Evolutionary conservation across 176 grass and related monocot species (phyloP), one percentile per base, ranked within the genome.

Genomic region (bread wheat (Triticum aestivum)): DNA sequence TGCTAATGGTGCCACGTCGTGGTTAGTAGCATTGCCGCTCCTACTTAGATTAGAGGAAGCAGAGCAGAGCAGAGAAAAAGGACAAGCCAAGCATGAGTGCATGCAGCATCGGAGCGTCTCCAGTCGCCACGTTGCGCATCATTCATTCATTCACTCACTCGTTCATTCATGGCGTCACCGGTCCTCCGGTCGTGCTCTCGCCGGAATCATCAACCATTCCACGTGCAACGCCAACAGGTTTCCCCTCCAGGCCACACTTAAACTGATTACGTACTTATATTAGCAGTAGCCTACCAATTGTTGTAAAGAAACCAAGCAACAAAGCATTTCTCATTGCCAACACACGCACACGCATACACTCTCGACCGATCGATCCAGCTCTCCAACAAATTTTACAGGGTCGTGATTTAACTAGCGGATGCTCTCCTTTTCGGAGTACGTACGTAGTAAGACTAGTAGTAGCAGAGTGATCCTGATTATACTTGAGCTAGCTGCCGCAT

Each of bases 271-370:
- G 29, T 30, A 27, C 0, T 5, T 27, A 12, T 5, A 11, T 12
- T 41, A 37, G 9, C 35, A 20, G 35, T 72, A 23, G 20, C 37
- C 42, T 2, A 30, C 29, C 29, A 30, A 30, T 30, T 30, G 29
- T 4, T 24, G 2, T 4, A 80, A 45, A 65, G 3, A 41, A 73
- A 12, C 18, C 18, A 90, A 79, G 78, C 66, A 83, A 87, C 80
- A 58, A 59, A 54, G 72, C 79, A 64, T 64, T 83, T 83, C 3
- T 4, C 56, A 68, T 67, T 87, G 66, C 69, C 88, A 65, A 41
- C 30, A 61, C 82, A 34, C 33, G 67, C 78, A 75, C 42, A 58
- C 51, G 45, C 81, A 37, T n/a, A 23, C 21, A 23, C 59, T 11
- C n/a, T 29, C 35, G 18, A 9, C 26, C 26, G 26, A 30, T 18